Base-by-base conservation (phyloP, 2,329 filamentous ascomycete species). In the Hypoxylon sp. region DNA sequence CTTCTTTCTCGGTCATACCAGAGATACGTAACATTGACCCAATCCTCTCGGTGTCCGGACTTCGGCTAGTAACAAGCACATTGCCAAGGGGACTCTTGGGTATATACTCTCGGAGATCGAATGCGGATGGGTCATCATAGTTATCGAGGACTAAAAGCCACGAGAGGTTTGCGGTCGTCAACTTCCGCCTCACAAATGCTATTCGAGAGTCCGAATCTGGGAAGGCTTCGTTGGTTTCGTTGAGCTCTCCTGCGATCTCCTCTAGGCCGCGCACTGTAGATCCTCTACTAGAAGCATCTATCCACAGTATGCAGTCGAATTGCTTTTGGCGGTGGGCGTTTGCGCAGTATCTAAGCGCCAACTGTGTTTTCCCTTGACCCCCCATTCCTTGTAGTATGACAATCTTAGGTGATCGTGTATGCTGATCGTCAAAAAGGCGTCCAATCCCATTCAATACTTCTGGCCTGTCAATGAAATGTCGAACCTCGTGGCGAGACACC, bases 141-240 rank as follows among this genome's bases (percentile, higher is more conserved):
- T 65, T 65, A 46, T 65, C 62, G 36, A 65, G 55, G n/a, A 65
- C 34, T n/a, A 60, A 21, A n/a, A 65, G 50, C 62, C 62, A 65
- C 5, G 57, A 46, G 7, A 51, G 11, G 28, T 36, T 36, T 17
- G 19, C 19, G 4, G 34, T 13, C 5, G 49, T 55, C 25, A 65
- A 65, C 11, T 48, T 56, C 2, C 62, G 56, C 43, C 13, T 55
- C 19, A 59, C 62, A 11, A 65, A 60, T 21, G 50, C 34, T 13
- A 65, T 19, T n/a, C 43, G 50, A 9, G 56, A 45, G 28, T 65
- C 62, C 2, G 62, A 36, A 21, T 60, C 57, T 2, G 17, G 10
- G 5, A 51, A 23, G 19, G 11, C 57, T 25, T 61, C 36, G 21
- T 52, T 56, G 34, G 25, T 25, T 9, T 23, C 38, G 17, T 50